phyloP scores from a whole-genome alignment of 139 green algal genomes.

The Chlorokybus atmophyticus region DNA sequence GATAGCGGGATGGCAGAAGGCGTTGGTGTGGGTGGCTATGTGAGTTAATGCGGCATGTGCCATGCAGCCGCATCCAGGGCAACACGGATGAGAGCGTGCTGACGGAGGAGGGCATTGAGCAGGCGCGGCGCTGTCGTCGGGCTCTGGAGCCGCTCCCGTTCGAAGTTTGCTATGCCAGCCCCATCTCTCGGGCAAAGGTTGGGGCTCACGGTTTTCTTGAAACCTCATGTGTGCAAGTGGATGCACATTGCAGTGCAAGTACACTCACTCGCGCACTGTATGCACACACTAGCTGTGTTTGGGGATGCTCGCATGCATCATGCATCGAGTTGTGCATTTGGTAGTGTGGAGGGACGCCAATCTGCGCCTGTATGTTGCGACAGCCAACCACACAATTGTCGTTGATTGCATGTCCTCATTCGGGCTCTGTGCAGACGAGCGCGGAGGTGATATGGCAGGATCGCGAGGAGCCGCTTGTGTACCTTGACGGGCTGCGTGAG shows the following conservation, averaged over 20 bases:
- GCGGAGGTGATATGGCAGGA: constrained; percentile 43
- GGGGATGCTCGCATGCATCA: neutral
- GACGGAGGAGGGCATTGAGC: constrained; percentile 35
- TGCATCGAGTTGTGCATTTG: neutral
- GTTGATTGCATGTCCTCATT: too few species aligned
- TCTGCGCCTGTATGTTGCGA: constrained; percentile 1
- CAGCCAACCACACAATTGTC: too few species aligned
- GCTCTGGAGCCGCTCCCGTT: constrained; percentile 38
- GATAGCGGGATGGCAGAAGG: neutral
- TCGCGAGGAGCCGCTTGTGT: constrained; percentile 29
- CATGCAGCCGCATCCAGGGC: constrained; percentile 29
- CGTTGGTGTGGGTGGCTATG: neutral
- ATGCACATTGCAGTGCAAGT: neutral
- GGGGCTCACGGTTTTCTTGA: neutral
- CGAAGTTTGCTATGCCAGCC: constrained; percentile 48
- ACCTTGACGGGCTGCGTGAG: constrained; percentile 32
- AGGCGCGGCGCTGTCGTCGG: constrained; percentile 29
- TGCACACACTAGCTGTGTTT: neutral
- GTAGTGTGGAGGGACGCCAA: neutral
- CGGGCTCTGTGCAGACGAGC: constrained; percentile 6
- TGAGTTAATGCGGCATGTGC: neutral
- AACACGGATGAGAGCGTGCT: constrained; percentile 40
- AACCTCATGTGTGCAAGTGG: neutral
- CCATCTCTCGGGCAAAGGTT: constrained; percentile 36
- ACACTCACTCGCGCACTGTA: neutral